Percentiles rank a stretch among this genome's conserved stretches.
phyloP scores from a whole-genome alignment of 2,329 filamentous ascomycete species.

The Lachnellula arida region DNA sequence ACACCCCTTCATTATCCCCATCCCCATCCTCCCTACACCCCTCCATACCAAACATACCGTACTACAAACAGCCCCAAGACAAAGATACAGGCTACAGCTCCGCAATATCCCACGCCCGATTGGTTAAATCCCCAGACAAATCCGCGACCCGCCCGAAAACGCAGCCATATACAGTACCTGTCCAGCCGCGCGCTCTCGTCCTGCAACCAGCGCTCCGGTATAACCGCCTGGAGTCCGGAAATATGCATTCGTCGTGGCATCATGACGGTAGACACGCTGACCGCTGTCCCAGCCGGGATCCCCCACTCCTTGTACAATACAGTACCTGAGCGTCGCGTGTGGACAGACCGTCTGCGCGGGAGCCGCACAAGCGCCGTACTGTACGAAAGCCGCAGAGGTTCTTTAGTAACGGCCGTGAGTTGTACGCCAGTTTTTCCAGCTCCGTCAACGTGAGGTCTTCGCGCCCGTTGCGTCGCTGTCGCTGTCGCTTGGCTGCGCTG shows the following conservation, averaged over 20 bases:
- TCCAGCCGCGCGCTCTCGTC: constrained; percentile 25
- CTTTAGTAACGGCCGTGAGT: constrained; percentile 28
- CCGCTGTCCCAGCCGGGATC: constrained; percentile 29
- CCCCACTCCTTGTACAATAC: constrained; percentile 6
- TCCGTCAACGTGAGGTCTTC: constrained; percentile 6
- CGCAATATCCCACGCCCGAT: constrained; percentile 14
- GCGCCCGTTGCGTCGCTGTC: constrained; percentile 2
- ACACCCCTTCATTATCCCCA: constrained; percentile 4
- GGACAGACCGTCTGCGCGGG: constrained; percentile 26
- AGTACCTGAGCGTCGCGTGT: constrained; percentile 13
- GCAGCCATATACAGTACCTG: constrained; percentile 33
- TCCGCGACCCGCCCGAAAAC: constrained; percentile 39
- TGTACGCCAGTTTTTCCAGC: constrained; percentile 27
- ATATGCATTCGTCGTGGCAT: constrained; percentile 35
- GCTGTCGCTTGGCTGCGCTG: neutral
- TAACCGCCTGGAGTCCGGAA: constrained; percentile 34
- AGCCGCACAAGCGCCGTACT: constrained; percentile 29
- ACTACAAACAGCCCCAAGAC: constrained; percentile 10
- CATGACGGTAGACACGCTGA: constrained; percentile 36
- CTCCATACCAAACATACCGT: constrained; percentile 10
- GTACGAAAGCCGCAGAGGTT: constrained; percentile 27
- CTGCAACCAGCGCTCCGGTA: constrained; percentile 39
- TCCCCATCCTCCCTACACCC: constrained; percentile 3
- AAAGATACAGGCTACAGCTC: constrained; percentile 16
- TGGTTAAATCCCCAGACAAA: constrained; percentile 35